Conservation (phyloP, 2,329 filamentous ascomycete genomes). For the Periconia sp. region DNA sequence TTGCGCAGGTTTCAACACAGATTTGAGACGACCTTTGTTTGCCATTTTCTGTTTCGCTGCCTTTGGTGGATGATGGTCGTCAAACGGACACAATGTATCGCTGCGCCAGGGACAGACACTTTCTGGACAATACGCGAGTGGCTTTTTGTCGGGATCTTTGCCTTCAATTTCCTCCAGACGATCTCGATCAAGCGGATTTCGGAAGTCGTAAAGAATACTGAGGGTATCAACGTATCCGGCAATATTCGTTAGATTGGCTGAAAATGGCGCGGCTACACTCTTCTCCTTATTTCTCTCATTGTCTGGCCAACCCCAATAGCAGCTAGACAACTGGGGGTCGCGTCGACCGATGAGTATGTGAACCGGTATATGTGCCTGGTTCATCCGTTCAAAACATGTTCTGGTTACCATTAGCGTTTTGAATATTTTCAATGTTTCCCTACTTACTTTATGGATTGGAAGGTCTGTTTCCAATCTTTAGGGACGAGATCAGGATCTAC, state of each 20-base stretch:
- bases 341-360: slow-evolving; percentile 27
- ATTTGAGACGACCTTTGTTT: slow-evolving; percentile 9
- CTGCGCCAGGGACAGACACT: slow-evolving; percentile 10
- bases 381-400: slow-evolving; percentile 15
- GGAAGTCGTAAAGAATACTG: slow-evolving; percentile 27
- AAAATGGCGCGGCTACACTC: slow-evolving; percentile 5
- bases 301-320: slow-evolving; percentile 29
- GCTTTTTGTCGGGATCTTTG: slow-evolving; percentile 5
- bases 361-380: slow-evolving; percentile 17
- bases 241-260: slow-evolving; percentile 16
- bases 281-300: slow-evolving; percentile 8
- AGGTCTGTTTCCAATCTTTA: too few species aligned
- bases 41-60: slow-evolving; percentile 11
- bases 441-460: not conserved
- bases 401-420: not conserved
- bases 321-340: slow-evolving; percentile 11
- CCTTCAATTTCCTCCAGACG: slow-evolving; percentile 16
- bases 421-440: not conserved
- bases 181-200: slow-evolving; percentile 19
- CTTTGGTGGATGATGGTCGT: slow-evolving; percentile 2
- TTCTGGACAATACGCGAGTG: slow-evolving; percentile 11
- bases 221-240: slow-evolving; percentile 19
- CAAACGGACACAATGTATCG: slow-evolving; percentile 5
- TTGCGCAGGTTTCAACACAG: slow-evolving; percentile 8
- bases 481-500: not conserved